Conservation (phyloP, 352 stramenopile species). For the Globisporangium viniferum region DNA sequence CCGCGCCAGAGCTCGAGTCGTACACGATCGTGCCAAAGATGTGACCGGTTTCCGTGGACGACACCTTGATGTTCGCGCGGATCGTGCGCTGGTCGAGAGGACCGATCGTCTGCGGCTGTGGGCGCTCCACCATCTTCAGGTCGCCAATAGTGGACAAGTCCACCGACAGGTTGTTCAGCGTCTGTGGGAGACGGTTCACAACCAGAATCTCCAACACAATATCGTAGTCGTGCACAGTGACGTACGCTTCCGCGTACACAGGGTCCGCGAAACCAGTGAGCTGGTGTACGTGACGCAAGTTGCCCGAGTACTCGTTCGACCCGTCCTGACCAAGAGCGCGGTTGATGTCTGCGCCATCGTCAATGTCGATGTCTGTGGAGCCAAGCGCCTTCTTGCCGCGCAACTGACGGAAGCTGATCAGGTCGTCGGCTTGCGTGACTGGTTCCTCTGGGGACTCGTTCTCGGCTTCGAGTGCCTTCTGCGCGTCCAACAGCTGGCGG, state of each 20-base stretch:
- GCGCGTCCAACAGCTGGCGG: constrained; percentile 64
- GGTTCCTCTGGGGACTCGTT: constrained; percentile 53
- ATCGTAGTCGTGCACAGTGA: constrained; percentile 99
- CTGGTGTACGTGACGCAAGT: constrained; percentile 97
- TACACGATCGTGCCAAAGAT: constrained; percentile 99
- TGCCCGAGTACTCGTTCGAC: constrained; percentile 85
- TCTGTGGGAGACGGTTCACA: constrained; percentile 98
- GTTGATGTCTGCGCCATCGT: constrained; percentile 96
- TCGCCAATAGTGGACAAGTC: constrained; percentile 99
- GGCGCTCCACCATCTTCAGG: constrained; percentile 99
- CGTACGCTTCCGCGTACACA: constrained; percentile 98
- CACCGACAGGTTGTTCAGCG: constrained; percentile 98
- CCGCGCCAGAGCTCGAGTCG: constrained; percentile 92
- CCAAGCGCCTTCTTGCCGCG: constrained; percentile 90
- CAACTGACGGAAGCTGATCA: constrained; percentile 98
- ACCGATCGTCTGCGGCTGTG: constrained; percentile 96
- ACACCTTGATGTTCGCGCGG: constrained; percentile 99
- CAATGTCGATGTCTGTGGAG: constrained; percentile 96
- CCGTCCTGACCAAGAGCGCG: constrained; percentile 91
- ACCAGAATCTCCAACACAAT: constrained; percentile 99
- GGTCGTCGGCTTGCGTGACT: constrained; percentile 88
- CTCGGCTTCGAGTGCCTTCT: constrained; percentile 69
- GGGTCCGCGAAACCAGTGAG: constrained; percentile 99
- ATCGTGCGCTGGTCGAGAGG: constrained; percentile 97
- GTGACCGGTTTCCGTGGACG: constrained; percentile 99